Base-by-base conservation (phyloP, 352 stramenopile genomes). In the Pythium guiyangense region DNA sequence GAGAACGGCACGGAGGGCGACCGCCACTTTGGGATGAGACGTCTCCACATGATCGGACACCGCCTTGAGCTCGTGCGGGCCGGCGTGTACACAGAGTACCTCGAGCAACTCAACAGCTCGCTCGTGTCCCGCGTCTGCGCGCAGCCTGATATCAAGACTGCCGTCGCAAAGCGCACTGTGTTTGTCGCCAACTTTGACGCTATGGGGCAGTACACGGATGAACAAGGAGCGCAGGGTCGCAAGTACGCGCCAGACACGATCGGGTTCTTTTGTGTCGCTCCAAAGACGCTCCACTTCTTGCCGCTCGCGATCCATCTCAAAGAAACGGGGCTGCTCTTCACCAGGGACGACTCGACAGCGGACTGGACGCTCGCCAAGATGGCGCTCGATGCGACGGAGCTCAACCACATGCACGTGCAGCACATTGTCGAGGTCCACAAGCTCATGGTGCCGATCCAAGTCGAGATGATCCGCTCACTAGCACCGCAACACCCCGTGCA, bases 321-420 rank as follows among this genome's bases (percentile, higher is more conserved):
- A 12, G 53, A 72, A 11, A 58, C 60, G 0, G 31, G 52, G 2
- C 29, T 74, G 17, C 67, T 64, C 25, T 71, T 67, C 54, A 72
- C 66, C 15, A 65, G 64, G 37, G 27, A 35, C 8, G 66, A 74
- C 54, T 61, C 63, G 25, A 31, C 42, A 17, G 59, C 46, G 0
- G 66, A 77, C 26, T 77, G 69, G 69, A 65, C 62, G 34, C 34
- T 77, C 20, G 69, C 69, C 27, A 77, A 77, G 55, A 74, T 74
- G 66, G 69, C 69, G 18, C 48, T 77, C 18, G 58, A 77, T 48
- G 66, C 66, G 0, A 66, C 63, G 3, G 66, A 74, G 51, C 42
- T 68, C 27, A 72, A 70, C 34, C 66, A 70, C 60, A 66, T 70
- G 54, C 56, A 71, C 42, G 69, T 71, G 55, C 53, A 55, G 44